Percentiles rank a stretch among this genome's conserved stretches.
Evolutionary conservation across 73 alveolate genomes (phyloP).

Genomic region (Tetrahymena malaccensis): DNA sequence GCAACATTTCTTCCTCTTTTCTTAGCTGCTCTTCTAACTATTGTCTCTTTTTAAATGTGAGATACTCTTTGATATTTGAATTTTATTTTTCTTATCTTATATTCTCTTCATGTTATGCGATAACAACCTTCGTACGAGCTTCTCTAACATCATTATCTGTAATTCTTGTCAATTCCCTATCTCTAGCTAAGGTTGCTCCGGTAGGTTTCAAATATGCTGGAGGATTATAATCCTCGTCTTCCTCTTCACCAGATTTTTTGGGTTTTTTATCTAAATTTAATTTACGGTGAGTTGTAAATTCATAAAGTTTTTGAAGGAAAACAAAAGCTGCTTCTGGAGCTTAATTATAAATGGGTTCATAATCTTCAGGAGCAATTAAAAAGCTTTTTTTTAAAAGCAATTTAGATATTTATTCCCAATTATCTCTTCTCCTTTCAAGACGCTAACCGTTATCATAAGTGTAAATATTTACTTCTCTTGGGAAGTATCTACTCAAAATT

Average conservation of each 20-base stretch:
- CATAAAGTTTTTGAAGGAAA: constrained; percentile 18
- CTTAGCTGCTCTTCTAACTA: constrained; percentile 27
- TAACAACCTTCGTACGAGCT: not conserved
- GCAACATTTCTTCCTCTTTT: constrained; percentile 36
- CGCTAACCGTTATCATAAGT: constrained; percentile 21
- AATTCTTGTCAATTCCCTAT: constrained; percentile 30
- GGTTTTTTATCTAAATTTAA: constrained; percentile 22
- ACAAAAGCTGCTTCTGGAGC: constrained; percentile 43
- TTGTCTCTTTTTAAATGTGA: constrained; percentile 7
- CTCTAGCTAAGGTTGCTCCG: constrained; percentile 20
- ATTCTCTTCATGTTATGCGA: constrained; percentile 17
- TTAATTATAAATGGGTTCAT: constrained; percentile 34
- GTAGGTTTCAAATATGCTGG: constrained; percentile 40
- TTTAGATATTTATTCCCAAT: constrained; percentile 38
- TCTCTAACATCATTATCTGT: constrained; percentile 33
- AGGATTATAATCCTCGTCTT: not conserved
- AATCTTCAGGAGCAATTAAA: constrained; percentile 11
- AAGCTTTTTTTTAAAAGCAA: constrained; percentile 17
- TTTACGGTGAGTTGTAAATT: constrained; percentile 9
- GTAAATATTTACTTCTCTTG: constrained; percentile 31
- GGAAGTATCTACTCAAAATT: constrained; percentile 26
- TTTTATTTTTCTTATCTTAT: constrained; percentile 27
- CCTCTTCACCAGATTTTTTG: constrained; percentile 1
- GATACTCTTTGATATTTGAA: constrained; percentile 33
- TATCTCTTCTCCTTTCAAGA: constrained; percentile 24